Conservation (phyloP, 2,329 filamentous ascomycete genomes). For the Simplicillium sp. region DNA sequence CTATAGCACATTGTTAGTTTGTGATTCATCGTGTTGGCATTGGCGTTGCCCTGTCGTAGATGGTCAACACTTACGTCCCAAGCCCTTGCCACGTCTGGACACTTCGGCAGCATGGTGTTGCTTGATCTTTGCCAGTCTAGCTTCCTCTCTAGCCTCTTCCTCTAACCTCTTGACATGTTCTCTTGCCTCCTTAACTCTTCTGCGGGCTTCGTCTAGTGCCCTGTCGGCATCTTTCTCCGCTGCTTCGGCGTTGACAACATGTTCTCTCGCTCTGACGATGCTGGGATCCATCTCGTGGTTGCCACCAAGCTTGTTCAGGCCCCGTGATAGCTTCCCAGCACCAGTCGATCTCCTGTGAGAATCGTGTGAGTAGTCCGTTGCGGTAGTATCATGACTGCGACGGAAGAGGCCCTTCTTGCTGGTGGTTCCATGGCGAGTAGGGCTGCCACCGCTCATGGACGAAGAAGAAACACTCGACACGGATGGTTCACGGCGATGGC, state of each 20-base stretch:
- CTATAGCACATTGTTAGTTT: background rate
- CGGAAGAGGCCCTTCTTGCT: constrained; percentile 15
- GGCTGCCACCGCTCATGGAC: constrained; percentile 1
- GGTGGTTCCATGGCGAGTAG: constrained; percentile 5
- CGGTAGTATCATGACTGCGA: constrained; percentile 15
- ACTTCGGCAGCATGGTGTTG: constrained; percentile 55
- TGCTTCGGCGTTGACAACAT: constrained; percentile 50
- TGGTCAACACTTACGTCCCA: constrained; percentile 48
- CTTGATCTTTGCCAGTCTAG: constrained; percentile 58
- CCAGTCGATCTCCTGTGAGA: background rate
- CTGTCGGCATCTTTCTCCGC: constrained; percentile 58
- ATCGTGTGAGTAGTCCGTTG: constrained; percentile 12
- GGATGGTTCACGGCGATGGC: too few species aligned
- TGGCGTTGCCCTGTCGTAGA: background rate
- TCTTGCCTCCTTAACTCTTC: constrained; percentile 51
- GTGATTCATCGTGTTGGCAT: too few species aligned
- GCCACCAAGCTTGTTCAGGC: constrained; percentile 32
- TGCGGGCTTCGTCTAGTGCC: constrained; percentile 47
- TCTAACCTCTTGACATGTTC: constrained; percentile 56
- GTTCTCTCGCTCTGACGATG: constrained; percentile 52
- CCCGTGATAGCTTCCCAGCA: constrained; percentile 24
- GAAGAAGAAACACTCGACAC: constrained; percentile 1
- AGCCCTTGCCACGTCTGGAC: constrained; percentile 58
- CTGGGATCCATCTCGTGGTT: constrained; percentile 47
- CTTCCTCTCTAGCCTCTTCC: constrained; percentile 56